Evolutionary conservation across 805 yeast genomes (phyloP).

Genomic region (Yamadazyma kitorensis): DNA sequence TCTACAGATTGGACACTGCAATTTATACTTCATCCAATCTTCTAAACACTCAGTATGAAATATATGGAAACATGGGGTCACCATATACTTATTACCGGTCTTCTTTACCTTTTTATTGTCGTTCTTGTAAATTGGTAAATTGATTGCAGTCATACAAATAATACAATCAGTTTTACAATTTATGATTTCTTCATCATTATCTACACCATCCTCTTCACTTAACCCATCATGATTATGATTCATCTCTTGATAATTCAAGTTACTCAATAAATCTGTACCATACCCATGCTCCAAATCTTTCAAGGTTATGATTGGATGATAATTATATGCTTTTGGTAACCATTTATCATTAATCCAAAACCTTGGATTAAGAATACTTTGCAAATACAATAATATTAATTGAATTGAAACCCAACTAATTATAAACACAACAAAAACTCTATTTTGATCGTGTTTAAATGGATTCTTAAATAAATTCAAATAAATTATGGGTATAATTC

Average conservation of each 20-base stretch:
- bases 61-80: conserved; percentile 88
- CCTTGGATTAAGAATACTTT: conserved; percentile 71
- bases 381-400: conserved; percentile 54
- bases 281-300: conserved; percentile 64
- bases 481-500: conserved; percentile 66
- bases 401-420: conserved; percentile 61
- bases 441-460: conserved; percentile 66
- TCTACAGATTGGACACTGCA: conserved; percentile 94
- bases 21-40: conserved; percentile 88
- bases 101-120: conserved; percentile 10
- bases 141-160: conserved; percentile 83
- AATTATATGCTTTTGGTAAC: conserved; percentile 80
- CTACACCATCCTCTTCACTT: conserved; percentile 19
- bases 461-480: conserved; percentile 58
- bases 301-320: conserved; percentile 64
- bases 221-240: conserved; percentile 8
- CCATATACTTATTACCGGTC: conserved; percentile 55
- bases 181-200: conserved; percentile 26
- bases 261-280: conserved; percentile 48
- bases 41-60: conserved; percentile 89
- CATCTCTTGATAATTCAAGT: conserved; percentile 18
- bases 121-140: conserved; percentile 43
- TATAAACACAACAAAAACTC: conserved; percentile 44
- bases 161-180: conserved; percentile 70
- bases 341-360: conserved; percentile 75